These are phyloP conservation scores for Cornus florida DNA, from an alignment of 148 eudicot species.

Conservation along the genomic window DNA sequence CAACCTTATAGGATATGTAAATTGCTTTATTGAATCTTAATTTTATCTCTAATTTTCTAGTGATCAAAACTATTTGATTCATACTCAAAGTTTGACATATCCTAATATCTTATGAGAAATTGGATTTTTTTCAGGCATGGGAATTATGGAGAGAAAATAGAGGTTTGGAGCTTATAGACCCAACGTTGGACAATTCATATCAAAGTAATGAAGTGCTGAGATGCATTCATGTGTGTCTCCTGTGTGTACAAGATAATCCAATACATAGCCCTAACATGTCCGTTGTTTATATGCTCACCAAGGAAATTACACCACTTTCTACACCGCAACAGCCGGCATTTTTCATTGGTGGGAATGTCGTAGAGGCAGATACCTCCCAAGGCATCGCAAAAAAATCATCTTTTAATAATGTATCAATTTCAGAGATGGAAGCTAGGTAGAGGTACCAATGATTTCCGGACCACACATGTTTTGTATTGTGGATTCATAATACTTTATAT, in stretches of 20 bases:
- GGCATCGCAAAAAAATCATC: constrained; percentile 11
- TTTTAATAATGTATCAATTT: constrained; percentile 15
- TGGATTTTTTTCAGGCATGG: constrained; percentile 28
- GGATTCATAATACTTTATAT: background rate
- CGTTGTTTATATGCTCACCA: constrained; percentile 29
- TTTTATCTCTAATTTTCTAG: background rate
- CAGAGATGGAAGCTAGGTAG: constrained; percentile 20
- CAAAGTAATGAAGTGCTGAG: constrained; percentile 21
- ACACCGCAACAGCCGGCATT: constrained; percentile 34
- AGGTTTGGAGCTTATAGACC: constrained; percentile 23
- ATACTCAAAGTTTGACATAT: too few relatives aligned
- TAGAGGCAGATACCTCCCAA: background rate
- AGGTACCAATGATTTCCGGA: background rate
- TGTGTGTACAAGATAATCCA: constrained; percentile 37
- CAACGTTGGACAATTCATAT: background rate
- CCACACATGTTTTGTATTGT: background rate
- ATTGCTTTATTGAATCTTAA: background rate
- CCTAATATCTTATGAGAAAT: too few relatives aligned
- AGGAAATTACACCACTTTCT: constrained; percentile 21
- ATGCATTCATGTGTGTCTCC: constrained; percentile 31
- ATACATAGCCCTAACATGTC: constrained; percentile 34
- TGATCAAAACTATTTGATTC: background rate
- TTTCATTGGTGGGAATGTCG: constrained; percentile 11
- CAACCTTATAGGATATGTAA: constrained; percentile 17
- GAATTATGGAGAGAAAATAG: constrained; percentile 28